Evolutionary conservation across 495 filamentous ascomycete species (phyloP).

Genomic region (Xanthoparmelia taractica): DNA sequence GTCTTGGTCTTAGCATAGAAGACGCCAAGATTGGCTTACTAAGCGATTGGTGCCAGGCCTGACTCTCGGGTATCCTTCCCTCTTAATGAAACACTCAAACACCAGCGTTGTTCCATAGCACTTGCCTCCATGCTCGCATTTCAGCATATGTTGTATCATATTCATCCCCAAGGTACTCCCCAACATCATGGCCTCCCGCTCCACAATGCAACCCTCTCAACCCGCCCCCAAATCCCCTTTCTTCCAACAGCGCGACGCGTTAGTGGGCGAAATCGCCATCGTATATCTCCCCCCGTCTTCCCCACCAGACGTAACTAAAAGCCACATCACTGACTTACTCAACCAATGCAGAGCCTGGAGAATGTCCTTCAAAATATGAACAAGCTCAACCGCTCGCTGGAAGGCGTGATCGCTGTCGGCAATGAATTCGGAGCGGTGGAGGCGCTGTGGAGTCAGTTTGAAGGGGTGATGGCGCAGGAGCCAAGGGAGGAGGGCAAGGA

Average conservation of each 20-base stretch:
- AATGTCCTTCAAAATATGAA: slow-evolving; percentile 95
- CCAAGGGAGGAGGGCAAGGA: slow-evolving; percentile 34
- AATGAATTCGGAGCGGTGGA: slow-evolving; percentile 97
- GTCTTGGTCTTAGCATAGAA: too few species aligned
- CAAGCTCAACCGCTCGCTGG: slow-evolving; percentile 82
- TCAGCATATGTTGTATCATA: background rate
- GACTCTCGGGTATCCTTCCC: too few species aligned
- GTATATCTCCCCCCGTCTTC: slow-evolving; percentile 37
- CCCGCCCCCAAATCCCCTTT: slow-evolving; percentile 40
- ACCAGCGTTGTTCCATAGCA: too few species aligned
- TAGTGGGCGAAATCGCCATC: slow-evolving; percentile 70
- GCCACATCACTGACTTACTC: background rate
- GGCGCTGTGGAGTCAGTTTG: slow-evolving; percentile 93
- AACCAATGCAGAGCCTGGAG: slow-evolving; percentile 64
- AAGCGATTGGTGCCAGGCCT: too few species aligned
- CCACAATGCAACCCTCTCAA: slow-evolving; percentile 9
- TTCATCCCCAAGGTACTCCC: background rate
- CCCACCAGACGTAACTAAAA: background rate
- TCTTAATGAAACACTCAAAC: too few species aligned
- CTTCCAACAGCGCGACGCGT: slow-evolving; percentile 70
- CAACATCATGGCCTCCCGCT: background rate
- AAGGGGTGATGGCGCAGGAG: slow-evolving; percentile 86
- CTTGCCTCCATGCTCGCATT: background rate
- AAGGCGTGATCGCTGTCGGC: slow-evolving; percentile 88
- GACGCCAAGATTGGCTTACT: too few species aligned